Base-by-base conservation (phyloP, 257 asterid genomes). In the Anisodus acutangulus region DNA sequence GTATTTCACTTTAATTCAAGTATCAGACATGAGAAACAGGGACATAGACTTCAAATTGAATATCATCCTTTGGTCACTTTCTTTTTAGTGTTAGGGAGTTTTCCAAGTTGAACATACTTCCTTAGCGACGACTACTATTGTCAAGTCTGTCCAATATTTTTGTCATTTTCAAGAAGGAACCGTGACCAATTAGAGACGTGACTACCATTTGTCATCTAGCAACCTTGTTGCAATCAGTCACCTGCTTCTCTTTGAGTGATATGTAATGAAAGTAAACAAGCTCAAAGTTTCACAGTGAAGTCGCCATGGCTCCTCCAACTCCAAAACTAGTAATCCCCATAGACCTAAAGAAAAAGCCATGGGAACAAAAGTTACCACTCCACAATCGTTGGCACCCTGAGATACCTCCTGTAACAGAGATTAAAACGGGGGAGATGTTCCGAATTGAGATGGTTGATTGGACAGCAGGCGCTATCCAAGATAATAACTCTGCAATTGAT, bases 271-370 rank as follows among this genome's bases (percentile, higher is more conserved):
- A 54, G 31, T 19, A 62, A 55, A 58, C 71, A 6, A 39, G 83
- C 37, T 78, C 39, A 53, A 58, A 22, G 13, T 26, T 37, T 71
- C 80, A 55, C 39, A 45, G 4, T 63, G 57, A 81, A 81, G n/a
- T 58, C 68, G 80, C 9, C 49, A 93, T 95, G 97, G 95, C 90
- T 82, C 97, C 96, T 89, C 88, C 90, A 83, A 93, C 94, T 83
- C 94, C 94, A 89, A 92, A 81, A 85, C 83, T 84, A 62, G 83
- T 92, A 16, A 85, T 88, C 71, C 84, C 90, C 35, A 57, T 88
- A 83, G 93, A 90, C 84, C 66, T 83, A 70, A 88, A 81, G 84
- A 88, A 88, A 85, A 87, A 87, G 81, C 87, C 93, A 67, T 63
- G 85, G 87, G 88, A 87, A 79, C 92, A 90, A 83, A 84, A 39